A percentile compares a stretch with the other conserved stretches of the same genome.
These are phyloP conservation scores for Amanita exitialis DNA, from an alignment of 768 basidiomycete species.

Conservation along the genomic window DNA sequence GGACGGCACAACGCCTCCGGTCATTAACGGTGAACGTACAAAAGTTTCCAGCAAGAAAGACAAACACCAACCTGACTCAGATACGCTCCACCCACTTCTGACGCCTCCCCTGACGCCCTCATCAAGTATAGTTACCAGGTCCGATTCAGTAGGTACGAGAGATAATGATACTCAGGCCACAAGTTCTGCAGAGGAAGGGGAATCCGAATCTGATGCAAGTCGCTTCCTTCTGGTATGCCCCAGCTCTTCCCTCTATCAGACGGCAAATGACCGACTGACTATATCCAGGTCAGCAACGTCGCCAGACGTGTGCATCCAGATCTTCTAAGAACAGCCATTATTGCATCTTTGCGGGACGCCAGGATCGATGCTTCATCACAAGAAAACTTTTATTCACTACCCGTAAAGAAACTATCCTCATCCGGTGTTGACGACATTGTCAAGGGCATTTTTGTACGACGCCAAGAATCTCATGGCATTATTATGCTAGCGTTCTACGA, in stretches of 20 bases:
- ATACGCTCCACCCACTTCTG: conserved; percentile 30
- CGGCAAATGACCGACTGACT: no score
- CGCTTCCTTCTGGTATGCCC: conserved; percentile 2
- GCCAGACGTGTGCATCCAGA: conserved; percentile 19
- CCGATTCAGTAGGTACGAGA: conserved; percentile 6
- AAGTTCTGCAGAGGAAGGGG: conserved; percentile 14
- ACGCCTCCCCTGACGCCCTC: conserved; percentile 69
- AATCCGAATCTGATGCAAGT: not conserved
- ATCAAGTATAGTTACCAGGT: conserved; percentile 33
- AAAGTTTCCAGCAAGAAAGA: conserved; percentile 15
- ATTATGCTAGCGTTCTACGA: conserved; percentile 56
- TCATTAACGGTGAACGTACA: conserved; percentile 12
- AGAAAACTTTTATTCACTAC: not conserved
- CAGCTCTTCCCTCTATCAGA: not conserved
- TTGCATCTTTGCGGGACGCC: not conserved
- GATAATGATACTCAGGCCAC: conserved; percentile 9
- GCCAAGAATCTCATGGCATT: conserved; percentile 38
- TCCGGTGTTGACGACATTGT: conserved; percentile 17
- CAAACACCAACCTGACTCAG: conserved; percentile 24
- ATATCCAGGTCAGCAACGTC: conserved; percentile 24
- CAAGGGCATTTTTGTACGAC: conserved; percentile 47
- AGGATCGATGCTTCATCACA: not conserved
- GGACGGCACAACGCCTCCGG: conserved; percentile 11
- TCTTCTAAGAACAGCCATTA: conserved; percentile 18
- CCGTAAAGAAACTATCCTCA: not conserved